Conservation (phyloP, 345 rosid genomes). For the Citrus reticulata region DNA sequence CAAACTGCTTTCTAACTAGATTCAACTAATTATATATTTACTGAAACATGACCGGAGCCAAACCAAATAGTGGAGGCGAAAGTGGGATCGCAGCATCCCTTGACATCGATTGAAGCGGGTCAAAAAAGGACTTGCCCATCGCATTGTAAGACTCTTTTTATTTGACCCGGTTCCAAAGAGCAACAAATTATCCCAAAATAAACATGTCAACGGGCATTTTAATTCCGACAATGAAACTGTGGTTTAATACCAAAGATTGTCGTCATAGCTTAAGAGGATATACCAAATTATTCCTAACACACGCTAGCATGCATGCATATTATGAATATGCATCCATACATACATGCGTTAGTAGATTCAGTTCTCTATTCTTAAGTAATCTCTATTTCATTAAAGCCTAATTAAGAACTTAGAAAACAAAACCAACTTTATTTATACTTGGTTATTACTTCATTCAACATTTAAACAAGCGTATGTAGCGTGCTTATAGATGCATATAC, state of each 20-base stretch:
- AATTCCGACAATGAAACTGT: background rate
- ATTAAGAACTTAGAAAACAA: background rate
- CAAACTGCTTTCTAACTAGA: background rate
- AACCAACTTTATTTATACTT: background rate
- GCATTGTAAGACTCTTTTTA: background rate
- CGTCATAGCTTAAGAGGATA: background rate
- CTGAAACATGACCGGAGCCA: background rate
- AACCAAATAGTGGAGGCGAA: background rate
- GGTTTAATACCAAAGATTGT: slow-evolving; percentile 6
- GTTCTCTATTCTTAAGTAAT: too few species aligned
- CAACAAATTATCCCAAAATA: background rate
- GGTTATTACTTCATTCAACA: background rate
- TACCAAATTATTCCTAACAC: slow-evolving; percentile 21
- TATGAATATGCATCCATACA: background rate
- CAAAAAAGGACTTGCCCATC: background rate
- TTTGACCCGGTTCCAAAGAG: background rate
- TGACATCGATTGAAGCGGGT: background rate
- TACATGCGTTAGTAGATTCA: background rate
- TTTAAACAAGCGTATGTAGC: background rate
- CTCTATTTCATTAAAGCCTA: too few species aligned
- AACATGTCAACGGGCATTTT: background rate
- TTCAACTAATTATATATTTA: background rate
- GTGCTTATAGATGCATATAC: too few species aligned
- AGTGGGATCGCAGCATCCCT: background rate
- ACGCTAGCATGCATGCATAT: background rate